Base-by-base conservation (phyloP, 1,139 yeast species). In the Scheffersomyces segobiensis region DNA sequence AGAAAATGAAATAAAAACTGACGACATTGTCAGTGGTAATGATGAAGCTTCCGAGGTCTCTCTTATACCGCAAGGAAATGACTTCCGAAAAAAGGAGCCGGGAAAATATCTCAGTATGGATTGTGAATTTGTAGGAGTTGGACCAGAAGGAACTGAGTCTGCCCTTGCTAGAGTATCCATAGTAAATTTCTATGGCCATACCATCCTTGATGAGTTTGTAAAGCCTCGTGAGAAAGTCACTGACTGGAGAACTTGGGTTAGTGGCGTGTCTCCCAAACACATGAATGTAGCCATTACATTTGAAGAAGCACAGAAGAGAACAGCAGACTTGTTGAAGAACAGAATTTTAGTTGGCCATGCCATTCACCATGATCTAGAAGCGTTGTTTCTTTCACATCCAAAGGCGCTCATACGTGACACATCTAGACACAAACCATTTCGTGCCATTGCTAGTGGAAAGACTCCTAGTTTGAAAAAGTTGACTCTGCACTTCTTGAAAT, bases 191-290 rank as follows among this genome's bases (percentile, higher is more conserved):
- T 88, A 84, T 68, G 98, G 98, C 0, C 83, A 84, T 63, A 81
- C 86, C 0, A 69, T 93, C 0, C 77, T 88, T 61, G 98, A 93
- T 71, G 77, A 81, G 52, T 93, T 81, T 73, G 98, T 93, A 1
- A 79, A 79, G 62, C 98, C 98, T 1, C 75, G 79, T 49, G 93
- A 88, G 64, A 77, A 76, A 56, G 97, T 93, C 1, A 87, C 93
- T 0, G 97, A 93, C 71, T 93, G 96, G 93, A 82, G 98, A 71
- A 93, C 98, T 0, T 87, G 93, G 91, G 96, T 91, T n/a, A 88
- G 96, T 71, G 98, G 98, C 18, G 85, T 93, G 3, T 79, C 87
- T 1, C 90, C 97, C 0, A 72, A 75, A 8, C 85, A 89, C 68
- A 86, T 93, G 89, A 75, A 78, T 48, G 71, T 80, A 52, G 98